A percentile compares a stretch with the other conserved stretches of the same genome.
Conservation (phyloP, 192 early-diverging fungal species). For the Backusella sp. region DNA sequence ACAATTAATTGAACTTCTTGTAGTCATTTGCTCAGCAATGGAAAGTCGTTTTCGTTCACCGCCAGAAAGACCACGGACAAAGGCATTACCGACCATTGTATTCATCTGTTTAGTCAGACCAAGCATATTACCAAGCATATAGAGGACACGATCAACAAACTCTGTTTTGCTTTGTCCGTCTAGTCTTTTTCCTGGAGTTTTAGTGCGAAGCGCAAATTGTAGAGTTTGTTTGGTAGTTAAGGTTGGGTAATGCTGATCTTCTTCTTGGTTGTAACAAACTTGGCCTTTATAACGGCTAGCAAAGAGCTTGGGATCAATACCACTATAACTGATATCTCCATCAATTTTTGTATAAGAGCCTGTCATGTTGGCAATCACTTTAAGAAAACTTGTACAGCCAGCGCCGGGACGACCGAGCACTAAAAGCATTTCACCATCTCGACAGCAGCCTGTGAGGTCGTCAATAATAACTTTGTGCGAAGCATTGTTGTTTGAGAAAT, state of each 20-base stretch:
- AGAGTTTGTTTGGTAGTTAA: constrained; percentile 76
- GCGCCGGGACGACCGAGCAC: constrained; percentile 73
- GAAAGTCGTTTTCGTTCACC: constrained; percentile 77
- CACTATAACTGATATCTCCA: constrained; percentile 65
- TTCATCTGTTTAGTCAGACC: constrained; percentile 57
- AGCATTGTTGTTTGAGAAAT: constrained; percentile 8
- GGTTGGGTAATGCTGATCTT: constrained; percentile 75
- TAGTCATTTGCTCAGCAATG: constrained; percentile 73
- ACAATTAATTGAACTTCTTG: constrained; percentile 51
- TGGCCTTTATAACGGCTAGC: constrained; percentile 63
- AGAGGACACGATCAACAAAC: constrained; percentile 45
- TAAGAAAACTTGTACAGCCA: constrained; percentile 62
- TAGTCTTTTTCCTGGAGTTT: constrained; percentile 57
- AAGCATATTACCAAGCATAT: constrained; percentile 49
- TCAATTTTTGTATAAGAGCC: constrained; percentile 48
- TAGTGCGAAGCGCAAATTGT: constrained; percentile 72
- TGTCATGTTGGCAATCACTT: constrained; percentile 59
- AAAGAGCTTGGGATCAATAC: constrained; percentile 60
- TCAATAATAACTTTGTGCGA: constrained; percentile 48
- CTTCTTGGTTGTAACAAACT: constrained; percentile 79
- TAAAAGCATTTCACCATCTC: constrained; percentile 70
- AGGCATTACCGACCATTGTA: constrained; percentile 76
- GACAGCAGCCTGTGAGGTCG: constrained; percentile 60
- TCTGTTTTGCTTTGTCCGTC: constrained; percentile 45
- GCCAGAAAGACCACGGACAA: constrained; percentile 72